A percentile compares a stretch with the other conserved stretches of the same genome.
These are phyloP conservation scores for Pseudonectria buxi DNA, from an alignment of 2,329 filamentous ascomycete species.

Conservation along the genomic window DNA sequence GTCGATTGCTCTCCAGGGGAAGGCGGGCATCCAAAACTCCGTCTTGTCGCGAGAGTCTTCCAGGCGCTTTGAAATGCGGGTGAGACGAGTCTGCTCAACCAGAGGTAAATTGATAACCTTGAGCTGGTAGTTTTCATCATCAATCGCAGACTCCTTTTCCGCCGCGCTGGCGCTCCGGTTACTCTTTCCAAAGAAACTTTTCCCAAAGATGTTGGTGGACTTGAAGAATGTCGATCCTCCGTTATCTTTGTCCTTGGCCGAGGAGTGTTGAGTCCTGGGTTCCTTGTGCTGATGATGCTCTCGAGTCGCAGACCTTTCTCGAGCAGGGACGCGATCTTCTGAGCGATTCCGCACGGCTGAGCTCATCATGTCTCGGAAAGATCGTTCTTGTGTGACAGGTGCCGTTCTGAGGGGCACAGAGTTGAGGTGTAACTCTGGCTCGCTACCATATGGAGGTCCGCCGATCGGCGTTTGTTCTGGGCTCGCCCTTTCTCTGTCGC, in stretches of 20 bases:
- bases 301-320: slow-evolving; percentile 37
- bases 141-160: slow-evolving; percentile 58
- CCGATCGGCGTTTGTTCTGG: slow-evolving; percentile 28
- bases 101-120: slow-evolving; percentile 82
- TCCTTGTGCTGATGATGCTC: slow-evolving; percentile 42
- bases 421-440: slow-evolving; percentile 23
- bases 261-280: slow-evolving; percentile 44
- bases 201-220: slow-evolving; percentile 74
- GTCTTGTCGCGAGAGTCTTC: slow-evolving; percentile 90
- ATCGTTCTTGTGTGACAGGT: slow-evolving; percentile 57
- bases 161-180: slow-evolving; percentile 63
- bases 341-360: slow-evolving; percentile 64
- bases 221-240: slow-evolving; percentile 58
- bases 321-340: slow-evolving; percentile 53
- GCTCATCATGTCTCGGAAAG: slow-evolving; percentile 61
- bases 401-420: slow-evolving; percentile 49
- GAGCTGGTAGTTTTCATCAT: slow-evolving; percentile 77
- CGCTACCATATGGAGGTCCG: slow-evolving; percentile 14
- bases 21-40: slow-evolving; percentile 96
- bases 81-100: slow-evolving; percentile 82
- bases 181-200: slow-evolving; percentile 75
- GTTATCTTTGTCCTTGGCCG: slow-evolving; percentile 46
- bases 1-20: slow-evolving; percentile 93
- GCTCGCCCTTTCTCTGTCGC: slow-evolving; percentile 41
- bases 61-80: slow-evolving; percentile 82